Conservation (phyloP, 2,329 filamentous ascomycete genomes). For the Diaporthe amygdali region DNA sequence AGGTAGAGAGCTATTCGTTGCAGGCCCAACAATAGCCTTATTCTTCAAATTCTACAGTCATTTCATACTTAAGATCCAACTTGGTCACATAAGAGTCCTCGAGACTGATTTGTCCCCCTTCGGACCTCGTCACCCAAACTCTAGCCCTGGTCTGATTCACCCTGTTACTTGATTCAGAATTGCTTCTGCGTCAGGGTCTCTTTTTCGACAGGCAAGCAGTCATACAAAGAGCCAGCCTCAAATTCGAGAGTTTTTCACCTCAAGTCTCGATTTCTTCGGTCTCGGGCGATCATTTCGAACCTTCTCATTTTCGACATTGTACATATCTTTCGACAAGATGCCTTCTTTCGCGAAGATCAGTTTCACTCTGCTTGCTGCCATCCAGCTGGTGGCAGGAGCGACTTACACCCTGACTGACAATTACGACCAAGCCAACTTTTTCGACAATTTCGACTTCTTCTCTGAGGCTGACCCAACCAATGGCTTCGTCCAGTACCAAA, state of each 20-base stretch:
- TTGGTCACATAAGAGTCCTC: background rate
- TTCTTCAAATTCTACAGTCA: conserved; percentile 24
- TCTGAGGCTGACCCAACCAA: conserved; percentile 69
- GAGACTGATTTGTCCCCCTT: background rate
- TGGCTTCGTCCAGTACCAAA: conserved; percentile 75
- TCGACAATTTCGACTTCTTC: conserved; percentile 62
- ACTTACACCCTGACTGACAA: conserved; percentile 53
- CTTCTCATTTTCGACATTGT: background rate
- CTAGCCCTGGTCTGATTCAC: background rate
- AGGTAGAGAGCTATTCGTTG: conserved; percentile 27
- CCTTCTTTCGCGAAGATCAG: conserved; percentile 29
- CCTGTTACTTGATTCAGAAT: background rate
- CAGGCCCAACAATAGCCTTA: conserved; percentile 25
- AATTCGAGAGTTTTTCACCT: background rate
- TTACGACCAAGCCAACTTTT: conserved; percentile 61
- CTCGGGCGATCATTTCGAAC: background rate
- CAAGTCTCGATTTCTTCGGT: background rate
- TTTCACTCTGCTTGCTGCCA: conserved; percentile 27
- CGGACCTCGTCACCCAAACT: background rate
- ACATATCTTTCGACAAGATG: conserved; percentile 19
- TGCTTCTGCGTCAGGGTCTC: background rate
- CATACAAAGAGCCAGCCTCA: conserved; percentile 4
- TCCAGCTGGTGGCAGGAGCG: conserved; percentile 32
- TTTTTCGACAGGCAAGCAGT: background rate
- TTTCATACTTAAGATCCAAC: conserved; percentile 21